Evolutionary conservation across 1,284 basidiomycete species (phyloP).

Genomic region (Cryptococcus sp.): DNA sequence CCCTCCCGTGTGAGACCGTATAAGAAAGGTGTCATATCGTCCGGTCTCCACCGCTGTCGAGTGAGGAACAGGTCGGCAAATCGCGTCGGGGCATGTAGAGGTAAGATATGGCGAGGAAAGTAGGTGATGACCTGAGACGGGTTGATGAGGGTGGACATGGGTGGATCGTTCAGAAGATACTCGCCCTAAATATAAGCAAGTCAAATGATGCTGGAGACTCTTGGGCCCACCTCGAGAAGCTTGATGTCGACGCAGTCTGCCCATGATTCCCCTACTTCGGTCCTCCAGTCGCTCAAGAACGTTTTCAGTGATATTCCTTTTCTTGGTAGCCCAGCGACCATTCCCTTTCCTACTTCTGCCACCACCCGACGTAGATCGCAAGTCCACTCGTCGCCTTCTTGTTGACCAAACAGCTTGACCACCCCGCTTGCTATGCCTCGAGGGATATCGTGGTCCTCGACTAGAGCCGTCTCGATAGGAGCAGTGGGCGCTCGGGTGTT

Average conservation of each 20-base stretch:
- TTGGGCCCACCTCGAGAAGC: constrained; percentile 58
- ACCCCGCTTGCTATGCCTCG: constrained; percentile 60
- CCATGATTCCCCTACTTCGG: constrained; percentile 68
- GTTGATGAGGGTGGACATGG: constrained; percentile 15
- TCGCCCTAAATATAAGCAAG: constrained; percentile 57
- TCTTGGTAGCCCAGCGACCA: constrained; percentile 57
- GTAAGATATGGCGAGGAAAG: constrained; percentile 67
- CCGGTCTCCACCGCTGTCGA: constrained; percentile 65
- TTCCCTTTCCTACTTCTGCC: constrained; percentile 51
- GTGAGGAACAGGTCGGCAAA: constrained; percentile 80
- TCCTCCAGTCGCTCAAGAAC: constrained; percentile 63
- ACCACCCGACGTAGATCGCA: constrained; percentile 29
- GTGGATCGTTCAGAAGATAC: constrained; percentile 51
- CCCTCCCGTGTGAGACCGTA: constrained; percentile 66
- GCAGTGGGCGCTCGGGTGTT: constrained; percentile 29
- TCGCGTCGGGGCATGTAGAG: constrained; percentile 64
- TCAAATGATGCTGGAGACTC: not conserved
- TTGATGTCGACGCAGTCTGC: constrained; percentile 54
- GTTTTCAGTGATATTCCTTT: constrained; percentile 43
- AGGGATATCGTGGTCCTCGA: constrained; percentile 67
- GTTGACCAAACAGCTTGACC: constrained; percentile 69
- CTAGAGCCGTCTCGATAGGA: constrained; percentile 56
- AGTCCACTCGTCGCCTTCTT: constrained; percentile 40
- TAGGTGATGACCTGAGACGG: constrained; percentile 51
- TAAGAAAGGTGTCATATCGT: constrained; percentile 75